Evolutionary conservation across 2,329 filamentous ascomycete genomes (phyloP).

Genomic region (Pezizomycotina sp.): DNA sequence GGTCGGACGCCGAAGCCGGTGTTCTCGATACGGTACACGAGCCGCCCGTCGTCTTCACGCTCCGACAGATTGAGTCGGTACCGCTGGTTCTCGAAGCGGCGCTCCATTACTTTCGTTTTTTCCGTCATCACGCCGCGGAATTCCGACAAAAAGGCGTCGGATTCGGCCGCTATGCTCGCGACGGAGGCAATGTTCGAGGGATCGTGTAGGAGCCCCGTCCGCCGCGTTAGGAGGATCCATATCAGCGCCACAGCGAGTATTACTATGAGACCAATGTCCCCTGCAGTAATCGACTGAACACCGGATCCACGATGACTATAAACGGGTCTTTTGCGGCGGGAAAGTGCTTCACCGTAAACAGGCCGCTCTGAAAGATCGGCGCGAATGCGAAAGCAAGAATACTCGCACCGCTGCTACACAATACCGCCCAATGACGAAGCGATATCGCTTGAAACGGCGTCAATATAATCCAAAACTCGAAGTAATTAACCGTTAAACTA

Average conservation of each 20-base stretch:
- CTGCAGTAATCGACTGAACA: constrained; percentile 47
- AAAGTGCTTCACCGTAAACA: constrained; percentile 41
- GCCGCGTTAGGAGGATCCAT: constrained; percentile 43
- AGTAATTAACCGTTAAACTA: constrained; percentile 58
- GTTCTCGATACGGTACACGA: constrained; percentile 6
- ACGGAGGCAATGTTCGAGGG: constrained; percentile 57
- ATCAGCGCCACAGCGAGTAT: constrained; percentile 42
- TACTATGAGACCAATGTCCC: constrained; percentile 41
- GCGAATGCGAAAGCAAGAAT: constrained; percentile 51
- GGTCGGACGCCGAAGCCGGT: too few species aligned
- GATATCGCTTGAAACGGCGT: constrained; percentile 46
- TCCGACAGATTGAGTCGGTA: too few species aligned
- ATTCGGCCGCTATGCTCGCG: constrained; percentile 56
- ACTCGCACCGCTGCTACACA: constrained; percentile 47
- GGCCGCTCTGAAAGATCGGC: constrained; percentile 50
- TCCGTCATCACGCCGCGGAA: constrained; percentile 56
- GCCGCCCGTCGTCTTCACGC: neutral
- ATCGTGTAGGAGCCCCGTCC: constrained; percentile 50
- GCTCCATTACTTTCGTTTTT: too few species aligned
- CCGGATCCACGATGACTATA: constrained; percentile 30
- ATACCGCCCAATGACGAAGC: constrained; percentile 51
- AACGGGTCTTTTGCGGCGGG: constrained; percentile 34
- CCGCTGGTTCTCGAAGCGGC: too few species aligned
- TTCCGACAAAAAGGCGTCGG: constrained; percentile 55
- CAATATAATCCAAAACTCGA: constrained; percentile 50